phyloP scores from a whole-genome alignment of 2,329 filamentous ascomycete species.

The Colletotrichum incanum region DNA sequence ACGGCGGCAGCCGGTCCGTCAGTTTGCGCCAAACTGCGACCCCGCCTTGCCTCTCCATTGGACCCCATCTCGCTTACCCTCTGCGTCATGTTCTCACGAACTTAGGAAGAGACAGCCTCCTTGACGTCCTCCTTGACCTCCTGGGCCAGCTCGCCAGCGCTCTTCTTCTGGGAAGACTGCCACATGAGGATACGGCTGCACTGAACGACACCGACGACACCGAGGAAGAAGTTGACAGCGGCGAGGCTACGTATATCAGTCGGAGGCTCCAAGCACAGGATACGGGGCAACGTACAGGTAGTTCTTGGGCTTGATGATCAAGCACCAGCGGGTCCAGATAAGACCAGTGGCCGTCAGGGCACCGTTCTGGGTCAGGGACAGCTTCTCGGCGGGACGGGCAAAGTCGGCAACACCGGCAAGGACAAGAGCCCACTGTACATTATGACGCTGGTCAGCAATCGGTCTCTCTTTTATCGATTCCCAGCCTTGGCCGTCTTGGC shows the following conservation, averaged over 20 bases:
- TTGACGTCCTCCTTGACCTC: constrained; percentile 59
- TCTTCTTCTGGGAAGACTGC: constrained; percentile 72
- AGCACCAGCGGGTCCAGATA: constrained; percentile 99
- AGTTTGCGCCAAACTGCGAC: background rate
- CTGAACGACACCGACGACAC: constrained; percentile 88
- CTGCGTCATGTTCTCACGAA: background rate
- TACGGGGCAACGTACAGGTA: constrained; percentile 75
- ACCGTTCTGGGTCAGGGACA: constrained; percentile 92
- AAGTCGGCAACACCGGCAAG: constrained; percentile 94
- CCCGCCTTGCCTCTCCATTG: background rate
- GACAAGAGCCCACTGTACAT: constrained; percentile 87
- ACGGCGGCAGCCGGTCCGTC: constrained; percentile 14
- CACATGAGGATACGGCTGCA: constrained; percentile 81
- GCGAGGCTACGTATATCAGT: constrained; percentile 74
- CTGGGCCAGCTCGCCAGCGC: constrained; percentile 53
- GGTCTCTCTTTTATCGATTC: background rate
- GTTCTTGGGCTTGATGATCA: constrained; percentile 96
- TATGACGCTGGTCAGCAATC: constrained; percentile 17
- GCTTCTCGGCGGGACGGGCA: constrained; percentile 89
- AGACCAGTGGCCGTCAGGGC: constrained; percentile 91
- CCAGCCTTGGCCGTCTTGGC: background rate
- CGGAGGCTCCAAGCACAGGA: background rate
- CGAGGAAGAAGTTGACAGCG: constrained; percentile 98
- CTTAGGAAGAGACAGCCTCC: constrained; percentile 44
- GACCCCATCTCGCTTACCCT: background rate